Base-by-base conservation (phyloP, 1,284 basidiomycete genomes). In the Boletellus dicymbophilus region DNA sequence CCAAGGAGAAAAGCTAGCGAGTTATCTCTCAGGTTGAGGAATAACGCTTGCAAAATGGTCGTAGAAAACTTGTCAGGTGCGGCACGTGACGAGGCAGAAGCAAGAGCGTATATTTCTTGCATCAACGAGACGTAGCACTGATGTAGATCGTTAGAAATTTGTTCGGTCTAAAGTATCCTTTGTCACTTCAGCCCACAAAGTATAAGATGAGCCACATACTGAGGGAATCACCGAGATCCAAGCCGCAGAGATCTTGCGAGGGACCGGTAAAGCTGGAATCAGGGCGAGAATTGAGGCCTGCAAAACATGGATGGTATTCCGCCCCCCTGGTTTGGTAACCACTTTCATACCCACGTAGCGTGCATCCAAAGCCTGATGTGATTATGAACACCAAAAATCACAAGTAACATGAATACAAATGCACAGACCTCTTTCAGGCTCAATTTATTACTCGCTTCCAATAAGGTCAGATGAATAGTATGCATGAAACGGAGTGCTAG, bases 1-100 rank as follows among this genome's bases (percentile, higher is more conserved):
- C 7, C 88, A 79, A 15, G 84, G 80, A 98, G 80, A 75, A 98
- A 95, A 2, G 86, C 74, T n/a, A 98, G 72, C 0, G 86, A 76
- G 47, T 87, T 85, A 20, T 88, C 82, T 46, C 80, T 81, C 4
- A 95, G 72, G 48, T 77, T 81, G 38, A 78, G 71, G 61, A 98
- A 90, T 0, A 97, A 69, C 1, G 74, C 66, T 48, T 79, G 78
- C 27, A 94, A 77, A 34, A 93, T 68, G 20, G 74, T 69, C 1
- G 77, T 74, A 1, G 85, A 78, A 4, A 92, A 66, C 2, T 62
- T 52, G 4, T 72, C 62, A 12, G 71, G 73, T 11, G 68, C 71
- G 27, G 71, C 63, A 3, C 49, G 49, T n/a, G 55, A 48, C 26
- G 74, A 76, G 37, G 73, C 70, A 57, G 86, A 90, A 27, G 83